Base-by-base conservation (phyloP, 306 rosid genomes). In the Vigna trinervia region DNA sequence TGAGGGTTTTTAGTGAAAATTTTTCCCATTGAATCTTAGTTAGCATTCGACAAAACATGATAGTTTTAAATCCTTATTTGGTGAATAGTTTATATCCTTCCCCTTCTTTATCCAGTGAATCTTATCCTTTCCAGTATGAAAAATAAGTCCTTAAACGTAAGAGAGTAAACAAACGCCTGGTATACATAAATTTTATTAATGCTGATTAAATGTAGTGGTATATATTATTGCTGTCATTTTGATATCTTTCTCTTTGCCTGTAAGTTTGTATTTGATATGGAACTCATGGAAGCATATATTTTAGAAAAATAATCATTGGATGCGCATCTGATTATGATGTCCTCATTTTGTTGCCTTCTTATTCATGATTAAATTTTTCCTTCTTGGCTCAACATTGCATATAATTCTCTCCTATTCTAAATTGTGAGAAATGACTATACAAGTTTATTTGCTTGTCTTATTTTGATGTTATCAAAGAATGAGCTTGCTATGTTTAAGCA, bases 161-260 rank as follows among this genome's bases (percentile, higher is more conserved):
- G 17, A 39, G 65, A 28, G 65, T 26, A 28, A 12, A 23, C 0
- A 59, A 26, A 28, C 10, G 41, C 41, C 32, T 8, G 13, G 1
- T 28, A 26, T 23, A 26, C 38, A 58, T 26, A 58, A 58, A 3
- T 9, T 20, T 20, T 26, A 26, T 58, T 26, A 26, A 58, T 58
- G 36, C 15, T 26, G 13, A 58, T 34, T 58, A 4, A 59, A 59
- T 59, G 65, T 28, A 11, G 1, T 12, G 7, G 14, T 59, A 59
- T 59, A 28, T 59, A 57, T 74, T 57, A 60, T 62, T 59, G 43
- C 12, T 15, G 19, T 30, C 12, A 71, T 47, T 68, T 71, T 50
- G 78, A 71, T 26, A 77, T 77, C 34, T 71, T 52, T 78, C 68
- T 17, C 65, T 61, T 61, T 74, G 30, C 78, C 66, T 3, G 30